These are phyloP conservation scores for Hyphopichia homilentoma DNA, from an alignment of 805 yeast genomes.

Conservation along the genomic window DNA sequence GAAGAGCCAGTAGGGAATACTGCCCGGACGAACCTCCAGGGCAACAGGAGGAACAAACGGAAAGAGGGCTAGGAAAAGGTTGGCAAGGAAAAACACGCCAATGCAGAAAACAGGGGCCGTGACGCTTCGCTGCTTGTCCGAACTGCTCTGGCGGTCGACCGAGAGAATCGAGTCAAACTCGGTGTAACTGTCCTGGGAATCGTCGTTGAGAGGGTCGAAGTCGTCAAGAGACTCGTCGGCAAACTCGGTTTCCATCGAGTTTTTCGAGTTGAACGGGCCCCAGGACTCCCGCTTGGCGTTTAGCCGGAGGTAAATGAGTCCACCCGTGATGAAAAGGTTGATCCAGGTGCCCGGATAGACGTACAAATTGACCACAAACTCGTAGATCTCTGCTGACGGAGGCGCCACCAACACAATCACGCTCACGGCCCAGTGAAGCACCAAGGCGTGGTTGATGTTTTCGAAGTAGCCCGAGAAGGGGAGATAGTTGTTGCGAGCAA, in stretches of 20 bases:
- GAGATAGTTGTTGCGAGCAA: slow-evolving; percentile 48
- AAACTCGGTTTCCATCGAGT: slow-evolving; percentile 2
- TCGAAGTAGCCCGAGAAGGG: slow-evolving; percentile 49
- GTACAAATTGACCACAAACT: slow-evolving; percentile 58
- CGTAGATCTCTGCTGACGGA: slow-evolving; percentile 62
- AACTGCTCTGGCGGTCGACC: slow-evolving; percentile 4
- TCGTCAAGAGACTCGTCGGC: slow-evolving; percentile 6
- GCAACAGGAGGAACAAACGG: slow-evolving; percentile 56
- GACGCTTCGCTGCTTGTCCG: slow-evolving; percentile 6
- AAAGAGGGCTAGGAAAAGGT: slow-evolving; percentile 48
- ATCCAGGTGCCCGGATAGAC: slow-evolving; percentile 65
- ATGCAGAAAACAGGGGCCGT: slow-evolving; percentile 30
- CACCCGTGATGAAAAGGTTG: slow-evolving; percentile 48
- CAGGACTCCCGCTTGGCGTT: slow-evolving; percentile 36
- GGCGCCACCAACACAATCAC: slow-evolving; percentile 52
- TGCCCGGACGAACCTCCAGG: slow-evolving; percentile 16
- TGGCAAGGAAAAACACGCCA: slow-evolving; percentile 39
- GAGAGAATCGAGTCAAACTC: slow-evolving; percentile 8
- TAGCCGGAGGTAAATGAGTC: slow-evolving; percentile 49
- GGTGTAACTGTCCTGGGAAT: slow-evolving; percentile 11
- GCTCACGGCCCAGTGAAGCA: slow-evolving; percentile 55
- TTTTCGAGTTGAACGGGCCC: slow-evolving; percentile 25
- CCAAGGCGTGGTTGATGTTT: slow-evolving; percentile 42
- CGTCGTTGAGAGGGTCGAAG: slow-evolving; percentile 4
- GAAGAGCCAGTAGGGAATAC: slow-evolving; percentile 55